Percentiles rank a stretch among this genome's conserved stretches.
These are phyloP conservation scores for Umbelopsis vinacea DNA, from an alignment of 192 early-diverging fungal species.

Conservation along the genomic window DNA sequence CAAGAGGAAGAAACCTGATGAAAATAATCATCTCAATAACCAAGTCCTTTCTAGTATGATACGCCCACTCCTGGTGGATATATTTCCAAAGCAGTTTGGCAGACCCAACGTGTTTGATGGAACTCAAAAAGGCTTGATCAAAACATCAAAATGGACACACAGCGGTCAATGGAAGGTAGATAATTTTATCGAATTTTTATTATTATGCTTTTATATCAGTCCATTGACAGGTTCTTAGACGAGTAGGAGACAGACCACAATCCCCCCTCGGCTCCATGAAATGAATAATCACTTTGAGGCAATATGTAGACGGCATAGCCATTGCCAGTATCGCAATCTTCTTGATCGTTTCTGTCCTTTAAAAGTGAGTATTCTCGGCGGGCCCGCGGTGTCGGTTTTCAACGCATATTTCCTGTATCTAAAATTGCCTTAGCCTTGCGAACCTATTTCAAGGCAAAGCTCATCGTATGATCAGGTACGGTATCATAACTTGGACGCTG, in stretches of 20 bases:
- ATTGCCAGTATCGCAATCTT: neutral
- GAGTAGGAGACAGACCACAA: neutral
- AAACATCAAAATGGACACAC: neutral
- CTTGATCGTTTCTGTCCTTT: constrained; percentile 16
- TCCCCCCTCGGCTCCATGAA: neutral
- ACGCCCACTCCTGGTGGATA: neutral
- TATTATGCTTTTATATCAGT: too few species aligned
- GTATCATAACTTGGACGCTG: constrained; percentile 22
- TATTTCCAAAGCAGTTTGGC: constrained; percentile 13
- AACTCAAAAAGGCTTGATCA: neutral
- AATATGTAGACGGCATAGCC: constrained; percentile 23
- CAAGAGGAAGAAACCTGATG: neutral
- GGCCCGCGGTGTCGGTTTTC: neutral
- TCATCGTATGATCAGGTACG: constrained; percentile 14
- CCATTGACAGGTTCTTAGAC: neutral
- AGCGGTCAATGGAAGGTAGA: neutral
- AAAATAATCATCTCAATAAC: neutral
- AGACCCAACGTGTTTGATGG: neutral
- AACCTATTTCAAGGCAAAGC: neutral
- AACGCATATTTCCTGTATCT: neutral
- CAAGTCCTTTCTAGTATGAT: neutral
- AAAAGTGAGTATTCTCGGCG: constrained; percentile 1
- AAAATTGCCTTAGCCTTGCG: neutral
- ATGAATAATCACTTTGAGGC: neutral
- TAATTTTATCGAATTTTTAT: neutral